Evolutionary conservation across 2,329 filamentous ascomycete genomes (phyloP).

Genomic region (Colletotrichum limetticola): DNA sequence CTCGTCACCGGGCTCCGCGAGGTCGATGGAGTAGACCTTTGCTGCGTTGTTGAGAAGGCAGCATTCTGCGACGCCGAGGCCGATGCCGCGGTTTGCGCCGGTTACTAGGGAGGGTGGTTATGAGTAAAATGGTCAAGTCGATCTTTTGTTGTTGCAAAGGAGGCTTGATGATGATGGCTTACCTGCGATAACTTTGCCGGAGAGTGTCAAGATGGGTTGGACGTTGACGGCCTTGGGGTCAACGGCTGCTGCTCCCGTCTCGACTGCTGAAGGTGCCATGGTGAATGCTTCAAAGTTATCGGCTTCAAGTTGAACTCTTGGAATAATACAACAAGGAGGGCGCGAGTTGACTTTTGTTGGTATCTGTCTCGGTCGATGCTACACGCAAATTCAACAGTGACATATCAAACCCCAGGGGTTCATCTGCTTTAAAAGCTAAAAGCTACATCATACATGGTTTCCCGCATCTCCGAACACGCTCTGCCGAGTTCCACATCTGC

Average conservation of each 20-base stretch:
- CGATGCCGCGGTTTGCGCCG: slow-evolving; percentile 56
- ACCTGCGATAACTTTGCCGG: slow-evolving; percentile 52
- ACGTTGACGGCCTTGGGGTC: slow-evolving; percentile 7
- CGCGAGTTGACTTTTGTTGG: too few species aligned
- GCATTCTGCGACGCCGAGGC: slow-evolving; percentile 58
- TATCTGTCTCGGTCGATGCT: too few species aligned
- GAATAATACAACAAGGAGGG: too few species aligned
- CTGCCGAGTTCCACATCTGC: too few species aligned
- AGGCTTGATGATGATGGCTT: slow-evolving; percentile 24
- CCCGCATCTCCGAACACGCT: too few species aligned
- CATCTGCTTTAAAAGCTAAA: background rate
- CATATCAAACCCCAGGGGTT: background rate
- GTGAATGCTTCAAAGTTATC: background rate
- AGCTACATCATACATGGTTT: too few species aligned
- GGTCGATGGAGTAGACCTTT: slow-evolving; percentile 49
- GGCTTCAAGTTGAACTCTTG: background rate
- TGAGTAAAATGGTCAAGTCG: background rate
- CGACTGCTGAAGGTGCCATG: slow-evolving; percentile 15
- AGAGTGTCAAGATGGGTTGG: slow-evolving; percentile 40
- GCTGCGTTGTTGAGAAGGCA: slow-evolving; percentile 56
- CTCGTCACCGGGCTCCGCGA: slow-evolving; percentile 40
- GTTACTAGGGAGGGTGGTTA: slow-evolving; percentile 43
- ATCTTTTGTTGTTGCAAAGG: too few species aligned
- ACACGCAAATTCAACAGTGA: background rate
- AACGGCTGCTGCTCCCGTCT: background rate